phyloP scores from a whole-genome alignment of 2,329 filamentous ascomycete species.

The Mycosphaerella sp. region DNA sequence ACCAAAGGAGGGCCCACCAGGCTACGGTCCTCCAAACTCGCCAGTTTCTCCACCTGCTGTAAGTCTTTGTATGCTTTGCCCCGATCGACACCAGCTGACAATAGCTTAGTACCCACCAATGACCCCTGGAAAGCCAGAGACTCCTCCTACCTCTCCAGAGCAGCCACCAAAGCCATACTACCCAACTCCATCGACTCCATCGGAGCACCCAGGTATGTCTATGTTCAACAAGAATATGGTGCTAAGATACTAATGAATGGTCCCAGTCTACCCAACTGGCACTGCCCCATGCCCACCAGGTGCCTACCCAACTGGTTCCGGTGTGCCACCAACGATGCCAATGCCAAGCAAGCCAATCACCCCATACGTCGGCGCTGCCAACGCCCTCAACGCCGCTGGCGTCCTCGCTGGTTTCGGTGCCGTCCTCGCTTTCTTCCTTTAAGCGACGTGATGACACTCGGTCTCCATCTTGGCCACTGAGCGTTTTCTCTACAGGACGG shows the following conservation, averaged over 20 bases:
- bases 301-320: slow-evolving; percentile 1
- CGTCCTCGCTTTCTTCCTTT: slow-evolving; percentile 27
- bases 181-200: background rate
- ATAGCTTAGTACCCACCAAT: background rate
- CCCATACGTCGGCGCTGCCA: slow-evolving; percentile 21
- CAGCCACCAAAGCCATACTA: background rate
- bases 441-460: slow-evolving; percentile 5
- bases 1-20: background rate
- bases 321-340: background rate
- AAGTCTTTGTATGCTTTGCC: background rate
- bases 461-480: background rate
- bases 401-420: slow-evolving; percentile 23
- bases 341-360: slow-evolving; percentile 1
- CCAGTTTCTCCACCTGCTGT: background rate
- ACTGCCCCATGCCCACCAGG: slow-evolving; percentile 8
- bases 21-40: background rate
- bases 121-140: background rate
- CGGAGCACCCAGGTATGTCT: background rate
- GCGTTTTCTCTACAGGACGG: background rate
- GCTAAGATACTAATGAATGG: too few species aligned
- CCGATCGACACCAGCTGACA: background rate
- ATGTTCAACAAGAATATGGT: background rate
- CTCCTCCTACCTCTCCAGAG: background rate
- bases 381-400: slow-evolving; percentile 19
- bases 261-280: slow-evolving; percentile 9